phyloP scores from a whole-genome alignment of 164 flowering plant genomes.

The Hamamelis virginiana region DNA sequence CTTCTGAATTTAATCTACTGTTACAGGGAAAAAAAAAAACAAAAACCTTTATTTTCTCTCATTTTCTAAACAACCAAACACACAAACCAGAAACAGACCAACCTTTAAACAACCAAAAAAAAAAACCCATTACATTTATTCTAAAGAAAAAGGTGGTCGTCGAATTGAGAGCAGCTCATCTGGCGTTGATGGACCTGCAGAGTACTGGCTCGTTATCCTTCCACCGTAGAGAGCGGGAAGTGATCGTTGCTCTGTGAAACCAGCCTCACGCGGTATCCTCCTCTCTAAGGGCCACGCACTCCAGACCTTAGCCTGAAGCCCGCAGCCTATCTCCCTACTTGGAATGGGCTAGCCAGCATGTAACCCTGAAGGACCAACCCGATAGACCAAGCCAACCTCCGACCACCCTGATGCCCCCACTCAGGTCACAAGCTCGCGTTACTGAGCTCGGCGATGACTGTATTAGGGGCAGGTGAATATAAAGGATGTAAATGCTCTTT shows the following conservation, averaged over 20 bases:
- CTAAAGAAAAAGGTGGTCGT: no score
- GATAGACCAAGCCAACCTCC: conserved; percentile 7
- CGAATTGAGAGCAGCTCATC: not conserved
- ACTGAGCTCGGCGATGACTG: conserved; percentile 22
- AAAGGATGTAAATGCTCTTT: no score
- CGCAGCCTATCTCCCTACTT: conserved; percentile 27
- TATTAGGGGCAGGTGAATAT: no score
- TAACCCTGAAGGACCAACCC: not conserved
- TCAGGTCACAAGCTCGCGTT: conserved; percentile 31
- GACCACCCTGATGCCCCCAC: conserved; percentile 32
- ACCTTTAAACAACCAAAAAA: no score
- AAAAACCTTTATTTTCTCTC: no score
- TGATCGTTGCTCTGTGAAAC: conserved; percentile 48
- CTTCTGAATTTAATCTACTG: no score
- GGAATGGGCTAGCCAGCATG: conserved; percentile 32
- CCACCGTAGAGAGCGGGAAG: conserved; percentile 43
- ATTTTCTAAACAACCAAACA: no score
- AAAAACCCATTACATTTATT: no score
- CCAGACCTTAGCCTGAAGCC: conserved; percentile 21
- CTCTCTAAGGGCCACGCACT: conserved; percentile 21
- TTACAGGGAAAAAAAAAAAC: no score
- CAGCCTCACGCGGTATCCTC: conserved; percentile 44
- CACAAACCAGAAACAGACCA: no score
- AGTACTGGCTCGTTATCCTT: conserved; percentile 33
- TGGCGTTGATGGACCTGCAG: not conserved